Evolutionary conservation across 2,329 filamentous ascomycete genomes (phyloP).

Genomic region (Claviceps sp.): DNA sequence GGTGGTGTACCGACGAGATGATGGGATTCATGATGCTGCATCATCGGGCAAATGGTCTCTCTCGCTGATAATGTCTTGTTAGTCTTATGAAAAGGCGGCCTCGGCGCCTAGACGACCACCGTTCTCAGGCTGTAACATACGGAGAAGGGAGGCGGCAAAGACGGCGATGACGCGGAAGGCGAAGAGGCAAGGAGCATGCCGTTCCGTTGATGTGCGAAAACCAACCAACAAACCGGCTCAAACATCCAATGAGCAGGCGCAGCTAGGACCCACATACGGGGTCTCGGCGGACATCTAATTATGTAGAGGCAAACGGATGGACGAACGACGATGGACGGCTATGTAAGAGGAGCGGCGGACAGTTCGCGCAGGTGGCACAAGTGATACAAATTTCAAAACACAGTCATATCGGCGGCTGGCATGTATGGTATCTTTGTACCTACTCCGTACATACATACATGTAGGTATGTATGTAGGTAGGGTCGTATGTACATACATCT

Average conservation of each 20-base stretch:
- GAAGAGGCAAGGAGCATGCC: not conserved
- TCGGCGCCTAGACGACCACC: not conserved
- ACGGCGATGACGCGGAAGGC: not conserved
- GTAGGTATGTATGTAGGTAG: not conserved
- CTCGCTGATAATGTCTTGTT: too few relatives aligned
- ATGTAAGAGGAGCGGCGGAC: not conserved
- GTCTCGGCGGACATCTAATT: not conserved
- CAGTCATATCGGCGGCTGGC: too few relatives aligned
- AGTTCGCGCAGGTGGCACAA: not conserved
- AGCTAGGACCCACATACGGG: not conserved
- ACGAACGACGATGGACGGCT: not conserved
- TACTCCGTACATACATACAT: too few relatives aligned
- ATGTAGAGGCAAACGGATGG: not conserved
- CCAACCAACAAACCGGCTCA: not conserved
- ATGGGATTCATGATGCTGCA: not conserved
- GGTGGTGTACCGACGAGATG: not conserved
- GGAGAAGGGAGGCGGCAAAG: not conserved
- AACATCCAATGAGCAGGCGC: not conserved
- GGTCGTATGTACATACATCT: not conserved
- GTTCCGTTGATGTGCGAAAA: not conserved
- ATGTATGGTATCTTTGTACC: too few relatives aligned
- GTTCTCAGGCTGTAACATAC: not conserved
- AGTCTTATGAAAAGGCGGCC: not conserved
- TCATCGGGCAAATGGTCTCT: not conserved
- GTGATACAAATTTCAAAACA: not conserved